Evolutionary conservation across 768 basidiomycete genomes (phyloP), one percentile per base, ranked within the genome.

Genomic region (Amanita molliuscula): DNA sequence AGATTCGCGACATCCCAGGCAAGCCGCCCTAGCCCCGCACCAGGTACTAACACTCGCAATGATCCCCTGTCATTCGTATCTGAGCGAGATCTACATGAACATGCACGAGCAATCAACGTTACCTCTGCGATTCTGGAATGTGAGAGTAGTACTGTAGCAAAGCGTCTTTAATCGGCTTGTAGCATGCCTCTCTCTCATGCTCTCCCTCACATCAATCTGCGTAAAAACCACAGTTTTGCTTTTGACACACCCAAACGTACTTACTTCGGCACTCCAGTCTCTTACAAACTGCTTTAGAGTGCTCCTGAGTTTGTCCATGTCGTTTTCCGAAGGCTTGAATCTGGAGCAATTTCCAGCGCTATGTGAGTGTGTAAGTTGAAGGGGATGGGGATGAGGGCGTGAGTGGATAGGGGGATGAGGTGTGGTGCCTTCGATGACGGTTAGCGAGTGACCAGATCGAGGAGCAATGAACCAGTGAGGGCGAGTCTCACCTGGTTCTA

Each of bases 251-350:
- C 16, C 41, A 26, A 34, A 50, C 29, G 3, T 33, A 53, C 51
- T 1, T 57, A 91, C 89, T 71, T 90, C 84, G 55, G 72, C 76
- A 53, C 86, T 88, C 93, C 94, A 98, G 60, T 98, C 93, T 10
- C 93, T 76, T 8, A 92, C 92, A 46, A 95, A 84, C 58, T 95
- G 92, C 60, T 95, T 90, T 34, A 97, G 65, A 0, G 93, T 95
- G 59, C 90, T 93, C 51, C 92, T 70, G 35, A 98, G 69, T 61
- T 95, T 94, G 61, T 96, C 91, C 81, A 88, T 85, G 56, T 91
- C 86, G 53, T 77, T 77, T 33, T 89, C 86, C 0, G 76, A 79
- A 0, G 81, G 76, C 51, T 67, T 72, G 55, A 73, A 74, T 44
- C 61, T 64, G 37, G 52, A 62, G 40, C 31, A 56, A 41, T 53